phyloP scores from a whole-genome alignment of 257 asterid species.

The Solanum commersonii region DNA sequence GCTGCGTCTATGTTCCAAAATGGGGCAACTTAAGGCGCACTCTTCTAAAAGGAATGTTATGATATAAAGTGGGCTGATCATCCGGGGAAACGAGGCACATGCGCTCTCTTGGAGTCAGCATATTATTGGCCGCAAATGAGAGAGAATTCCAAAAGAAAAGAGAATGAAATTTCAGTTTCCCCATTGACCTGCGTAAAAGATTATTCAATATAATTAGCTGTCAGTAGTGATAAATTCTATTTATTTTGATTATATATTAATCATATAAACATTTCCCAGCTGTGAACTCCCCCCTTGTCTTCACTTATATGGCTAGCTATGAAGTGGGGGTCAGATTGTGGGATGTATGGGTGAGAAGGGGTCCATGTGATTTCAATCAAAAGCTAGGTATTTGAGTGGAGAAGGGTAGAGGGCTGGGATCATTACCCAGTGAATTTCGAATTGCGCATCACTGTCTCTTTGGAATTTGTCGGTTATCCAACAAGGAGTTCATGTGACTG shows the following conservation, averaged over 20 bases:
- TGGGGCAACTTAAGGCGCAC: not conserved
- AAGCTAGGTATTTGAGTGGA: not conserved
- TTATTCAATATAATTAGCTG: not conserved
- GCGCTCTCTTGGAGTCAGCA: not conserved
- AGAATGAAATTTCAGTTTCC: not conserved
- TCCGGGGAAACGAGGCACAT: not conserved
- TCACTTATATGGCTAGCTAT: not conserved
- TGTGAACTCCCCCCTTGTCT: not conserved
- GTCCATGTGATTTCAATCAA: not conserved
- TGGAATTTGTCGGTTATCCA: not conserved
- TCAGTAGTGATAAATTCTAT: not conserved
- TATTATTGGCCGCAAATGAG: not conserved
- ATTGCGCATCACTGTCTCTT: not conserved
- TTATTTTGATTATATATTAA: not conserved
- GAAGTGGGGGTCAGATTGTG: not conserved
- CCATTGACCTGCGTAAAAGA: not conserved
- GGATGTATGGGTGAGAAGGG: not conserved
- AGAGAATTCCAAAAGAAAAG: not conserved
- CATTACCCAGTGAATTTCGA: not conserved
- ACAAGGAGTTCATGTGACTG: not conserved
- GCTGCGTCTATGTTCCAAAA: not conserved
- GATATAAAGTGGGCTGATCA: not conserved
- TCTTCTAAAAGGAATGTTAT: not conserved
- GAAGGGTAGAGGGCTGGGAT: not conserved
- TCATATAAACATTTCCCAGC: not conserved